Percentiles rank a stretch among this genome's conserved stretches.
phyloP scores from a whole-genome alignment of 2,329 filamentous ascomycete genomes.

The Tolypocladium sp. region DNA sequence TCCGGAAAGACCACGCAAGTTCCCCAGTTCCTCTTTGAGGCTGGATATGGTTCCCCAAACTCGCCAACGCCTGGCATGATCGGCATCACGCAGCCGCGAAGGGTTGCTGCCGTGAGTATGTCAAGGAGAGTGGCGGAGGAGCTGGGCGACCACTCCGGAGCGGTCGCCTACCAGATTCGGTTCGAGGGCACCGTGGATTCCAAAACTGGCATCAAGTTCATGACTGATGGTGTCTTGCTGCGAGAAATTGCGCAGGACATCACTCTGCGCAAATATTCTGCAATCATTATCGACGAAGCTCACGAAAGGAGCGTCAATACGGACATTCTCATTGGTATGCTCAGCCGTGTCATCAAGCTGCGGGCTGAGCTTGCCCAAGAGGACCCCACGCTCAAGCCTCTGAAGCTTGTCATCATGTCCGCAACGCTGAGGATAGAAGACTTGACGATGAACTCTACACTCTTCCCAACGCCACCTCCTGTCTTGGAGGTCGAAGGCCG shows the following conservation, averaged over 20 bases:
- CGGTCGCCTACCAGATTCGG: slow-evolving; percentile 87
- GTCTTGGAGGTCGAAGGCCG: slow-evolving; percentile 85
- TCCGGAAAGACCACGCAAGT: slow-evolving; percentile 97
- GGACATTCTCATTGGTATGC: slow-evolving; percentile 94
- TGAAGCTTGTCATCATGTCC: slow-evolving; percentile 98
- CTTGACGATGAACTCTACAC: slow-evolving; percentile 70
- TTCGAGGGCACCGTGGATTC: slow-evolving; percentile 78
- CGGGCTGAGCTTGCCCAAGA: slow-evolving; percentile 66
- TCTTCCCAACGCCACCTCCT: slow-evolving; percentile 74
- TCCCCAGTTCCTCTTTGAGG: slow-evolving; percentile 91
- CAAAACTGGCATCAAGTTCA: slow-evolving; percentile 91
- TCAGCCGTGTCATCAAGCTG: slow-evolving; percentile 83
- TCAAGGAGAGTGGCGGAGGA: slow-evolving; percentile 85
- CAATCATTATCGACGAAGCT: slow-evolving; percentile 90
- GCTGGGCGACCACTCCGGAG: slow-evolving; percentile 64
- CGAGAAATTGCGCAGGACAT: slow-evolving; percentile 89
- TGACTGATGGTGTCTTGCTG: slow-evolving; percentile 94
- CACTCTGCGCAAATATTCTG: slow-evolving; percentile 79
- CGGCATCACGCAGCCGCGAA: slow-evolving; percentile 85
- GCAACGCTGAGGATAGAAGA: slow-evolving; percentile 87
- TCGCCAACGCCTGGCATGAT: slow-evolving; percentile 86
- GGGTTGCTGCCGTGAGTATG: slow-evolving; percentile 95
- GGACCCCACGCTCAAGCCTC: slow-evolving; percentile 59
- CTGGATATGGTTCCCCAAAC: slow-evolving; percentile 72
- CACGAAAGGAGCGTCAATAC: slow-evolving; percentile 97